These are phyloP conservation scores for Arxiozyma slooffiae DNA, from an alignment of 1,139 yeast genomes.

Conservation along the genomic window DNA sequence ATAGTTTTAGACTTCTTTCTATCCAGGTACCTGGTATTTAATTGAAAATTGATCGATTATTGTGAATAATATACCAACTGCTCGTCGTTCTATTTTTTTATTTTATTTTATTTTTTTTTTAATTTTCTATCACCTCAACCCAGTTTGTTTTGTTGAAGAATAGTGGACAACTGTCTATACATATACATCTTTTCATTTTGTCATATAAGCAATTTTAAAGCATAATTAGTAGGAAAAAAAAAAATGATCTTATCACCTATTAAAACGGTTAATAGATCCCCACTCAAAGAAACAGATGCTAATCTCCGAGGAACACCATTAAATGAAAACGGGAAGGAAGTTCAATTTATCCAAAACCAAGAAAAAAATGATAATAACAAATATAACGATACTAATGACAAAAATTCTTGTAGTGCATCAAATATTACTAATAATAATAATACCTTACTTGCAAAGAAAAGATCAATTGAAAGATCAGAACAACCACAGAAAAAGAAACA, in stretches of 20 bases:
- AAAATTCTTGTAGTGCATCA: not conserved
- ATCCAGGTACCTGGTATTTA: not conserved
- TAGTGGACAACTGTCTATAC: not conserved
- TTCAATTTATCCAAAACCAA: not conserved
- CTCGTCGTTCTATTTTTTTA: no score
- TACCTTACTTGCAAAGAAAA: constrained; percentile 11
- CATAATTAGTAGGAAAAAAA: no score
- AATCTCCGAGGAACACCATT: constrained; percentile 15
- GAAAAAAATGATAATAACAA: not conserved
- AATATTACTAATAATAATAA: not conserved
- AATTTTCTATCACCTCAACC: not conserved
- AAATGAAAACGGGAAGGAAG: not conserved
- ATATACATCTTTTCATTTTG: not conserved
- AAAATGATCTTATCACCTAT: constrained; percentile 11
- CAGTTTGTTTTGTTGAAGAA: not conserved
- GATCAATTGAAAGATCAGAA: constrained; percentile 19
- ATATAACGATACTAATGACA: no score
- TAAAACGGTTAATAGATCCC: constrained; percentile 20
- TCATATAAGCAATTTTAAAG: no score
- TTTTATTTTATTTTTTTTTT: no score
- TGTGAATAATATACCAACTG: not conserved
- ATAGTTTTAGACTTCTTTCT: not conserved
- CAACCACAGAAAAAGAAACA: constrained; percentile 14
- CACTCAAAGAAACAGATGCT: constrained; percentile 29
- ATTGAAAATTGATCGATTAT: not conserved